Percentiles rank a stretch among this genome's conserved stretches.
Conservation (phyloP, 2,329 filamentous ascomycete genomes). For the Neofusicoccum sp. region DNA sequence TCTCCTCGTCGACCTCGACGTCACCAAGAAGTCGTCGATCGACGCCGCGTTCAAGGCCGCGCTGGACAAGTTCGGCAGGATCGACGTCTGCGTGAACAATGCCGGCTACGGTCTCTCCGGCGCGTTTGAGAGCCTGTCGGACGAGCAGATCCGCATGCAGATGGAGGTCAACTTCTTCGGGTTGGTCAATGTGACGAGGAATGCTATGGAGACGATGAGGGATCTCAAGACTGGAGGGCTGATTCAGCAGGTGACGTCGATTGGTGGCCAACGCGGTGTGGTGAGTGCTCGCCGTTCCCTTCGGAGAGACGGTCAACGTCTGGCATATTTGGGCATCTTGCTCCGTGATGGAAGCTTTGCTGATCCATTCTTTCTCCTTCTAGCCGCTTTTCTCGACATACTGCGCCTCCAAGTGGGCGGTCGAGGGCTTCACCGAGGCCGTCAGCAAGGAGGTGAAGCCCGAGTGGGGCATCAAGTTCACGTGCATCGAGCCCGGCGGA, state of each 20-base stretch:
- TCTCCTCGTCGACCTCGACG: constrained; percentile 57
- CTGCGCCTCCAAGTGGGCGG: constrained; percentile 45
- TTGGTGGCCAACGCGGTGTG: constrained; percentile 51
- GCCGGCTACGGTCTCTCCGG: constrained; percentile 60
- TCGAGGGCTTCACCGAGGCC: constrained; percentile 52
- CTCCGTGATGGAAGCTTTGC: neutral
- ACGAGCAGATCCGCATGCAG: constrained; percentile 54
- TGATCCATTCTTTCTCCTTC: constrained; percentile 1
- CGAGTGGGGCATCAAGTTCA: constrained; percentile 47
- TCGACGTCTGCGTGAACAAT: constrained; percentile 65
- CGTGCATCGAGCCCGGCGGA: constrained; percentile 49
- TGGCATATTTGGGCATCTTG: too few relatives aligned
- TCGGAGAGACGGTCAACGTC: too few relatives aligned
- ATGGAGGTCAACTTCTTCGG: constrained; percentile 65
- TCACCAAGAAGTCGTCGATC: constrained; percentile 51
- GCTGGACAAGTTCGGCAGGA: constrained; percentile 53
- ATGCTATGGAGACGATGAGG: constrained; percentile 1
- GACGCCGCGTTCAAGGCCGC: constrained; percentile 49
- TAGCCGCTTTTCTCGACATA: constrained; percentile 10
- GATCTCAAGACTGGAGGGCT: constrained; percentile 52
- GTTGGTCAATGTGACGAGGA: constrained; percentile 54
- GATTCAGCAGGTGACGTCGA: constrained; percentile 59
- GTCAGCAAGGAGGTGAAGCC: constrained; percentile 48
- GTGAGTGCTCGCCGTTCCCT: neutral
- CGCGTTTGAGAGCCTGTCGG: constrained; percentile 55